Evolutionary conservation across 805 yeast species (phyloP).

Genomic region (Pichia occidentalis): DNA sequence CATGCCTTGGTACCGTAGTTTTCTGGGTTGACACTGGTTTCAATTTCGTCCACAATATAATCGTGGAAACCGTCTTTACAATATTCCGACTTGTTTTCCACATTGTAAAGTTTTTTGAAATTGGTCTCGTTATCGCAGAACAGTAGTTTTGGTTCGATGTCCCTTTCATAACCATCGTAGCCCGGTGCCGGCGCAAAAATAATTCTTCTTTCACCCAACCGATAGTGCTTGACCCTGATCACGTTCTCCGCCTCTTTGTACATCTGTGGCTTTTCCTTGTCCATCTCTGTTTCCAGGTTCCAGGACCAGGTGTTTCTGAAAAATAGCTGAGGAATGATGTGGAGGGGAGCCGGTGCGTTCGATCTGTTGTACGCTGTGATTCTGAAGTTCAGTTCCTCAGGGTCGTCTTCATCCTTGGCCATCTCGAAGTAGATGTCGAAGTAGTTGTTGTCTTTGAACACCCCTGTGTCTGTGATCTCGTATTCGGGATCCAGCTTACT

Average conservation of each 20-base stretch:
- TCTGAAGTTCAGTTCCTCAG: slow-evolving; percentile 74
- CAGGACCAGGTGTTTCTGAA: slow-evolving; percentile 94
- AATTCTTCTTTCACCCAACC: slow-evolving; percentile 59
- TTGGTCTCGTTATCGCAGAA: slow-evolving; percentile 92
- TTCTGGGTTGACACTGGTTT: slow-evolving; percentile 63
- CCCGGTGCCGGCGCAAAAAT: slow-evolving; percentile 86
- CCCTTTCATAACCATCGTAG: slow-evolving; percentile 45
- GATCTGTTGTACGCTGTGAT: slow-evolving; percentile 85
- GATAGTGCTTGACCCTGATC: slow-evolving; percentile 57
- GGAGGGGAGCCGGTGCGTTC: slow-evolving; percentile 79
- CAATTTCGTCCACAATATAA: slow-evolving; percentile 54
- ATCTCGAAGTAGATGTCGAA: slow-evolving; percentile 85
- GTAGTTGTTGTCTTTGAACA: slow-evolving; percentile 64
- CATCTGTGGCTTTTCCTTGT: slow-evolving; percentile 44
- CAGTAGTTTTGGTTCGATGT: slow-evolving; percentile 67
- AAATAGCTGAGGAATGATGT: slow-evolving; percentile 75
- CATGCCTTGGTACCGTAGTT: slow-evolving; percentile 73
- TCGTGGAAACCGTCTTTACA: slow-evolving; percentile 93
- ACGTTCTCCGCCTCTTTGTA: slow-evolving; percentile 37
- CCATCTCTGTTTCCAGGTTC: slow-evolving; percentile 55
- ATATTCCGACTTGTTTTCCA: slow-evolving; percentile 50
- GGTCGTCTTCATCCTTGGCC: slow-evolving; percentile 79
- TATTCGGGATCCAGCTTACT: slow-evolving; percentile 65
- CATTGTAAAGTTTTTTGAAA: slow-evolving; percentile 56
- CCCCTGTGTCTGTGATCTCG: slow-evolving; percentile 77